These are phyloP conservation scores for Saturnispora galanensis DNA, from an alignment of 805 yeast species.

Conservation along the genomic window DNA sequence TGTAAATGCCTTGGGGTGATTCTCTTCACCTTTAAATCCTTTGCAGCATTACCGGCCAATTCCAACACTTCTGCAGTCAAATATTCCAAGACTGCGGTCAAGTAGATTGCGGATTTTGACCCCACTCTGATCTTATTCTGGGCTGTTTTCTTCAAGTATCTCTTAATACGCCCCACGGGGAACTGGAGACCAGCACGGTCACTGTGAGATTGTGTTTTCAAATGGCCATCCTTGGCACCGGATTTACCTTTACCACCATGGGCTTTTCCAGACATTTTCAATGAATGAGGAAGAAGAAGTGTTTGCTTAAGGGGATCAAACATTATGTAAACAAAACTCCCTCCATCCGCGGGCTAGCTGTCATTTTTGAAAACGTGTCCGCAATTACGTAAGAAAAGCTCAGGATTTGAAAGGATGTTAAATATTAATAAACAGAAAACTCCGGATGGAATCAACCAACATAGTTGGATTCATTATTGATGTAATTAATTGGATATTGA, in stretches of 20 bases:
- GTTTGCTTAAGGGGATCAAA: neutral
- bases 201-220: conserved; percentile 71
- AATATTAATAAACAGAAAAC: too few species aligned
- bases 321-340: conserved; percentile 2
- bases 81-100: conserved; percentile 93
- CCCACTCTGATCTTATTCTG: conserved; percentile 75
- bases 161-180: conserved; percentile 98
- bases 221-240: conserved; percentile 55
- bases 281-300: neutral
- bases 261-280: conserved; percentile 70
- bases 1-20: conserved; percentile 96
- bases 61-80: conserved; percentile 95
- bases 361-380: too few species aligned
- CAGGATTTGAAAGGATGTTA: neutral
- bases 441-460: too few species aligned
- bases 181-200: conserved; percentile 93
- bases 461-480: too few species aligned
- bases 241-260: conserved; percentile 93
- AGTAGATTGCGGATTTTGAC: conserved; percentile 69
- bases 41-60: conserved; percentile 97
- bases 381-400: neutral
- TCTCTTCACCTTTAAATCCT: conserved; percentile 90
- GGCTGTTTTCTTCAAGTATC: conserved; percentile 86
- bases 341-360: neutral
- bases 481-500: too few species aligned